Conservation (phyloP, 805 yeast species). For the Phaffomyces thermotolerans region DNA sequence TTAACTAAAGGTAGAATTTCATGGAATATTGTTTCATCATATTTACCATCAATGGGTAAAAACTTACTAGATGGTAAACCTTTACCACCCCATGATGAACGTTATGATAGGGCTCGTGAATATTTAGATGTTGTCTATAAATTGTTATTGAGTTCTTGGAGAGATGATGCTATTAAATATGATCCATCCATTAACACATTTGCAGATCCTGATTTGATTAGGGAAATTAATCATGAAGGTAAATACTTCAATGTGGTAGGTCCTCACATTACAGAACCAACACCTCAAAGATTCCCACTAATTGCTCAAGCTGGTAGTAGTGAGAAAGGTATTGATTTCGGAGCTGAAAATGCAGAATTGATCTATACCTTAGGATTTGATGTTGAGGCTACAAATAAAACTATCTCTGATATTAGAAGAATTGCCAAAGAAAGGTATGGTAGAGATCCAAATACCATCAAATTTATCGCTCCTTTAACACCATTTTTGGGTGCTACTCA, state of each 20-base stretch:
- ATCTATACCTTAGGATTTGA: conserved; percentile 30
- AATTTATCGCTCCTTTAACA: conserved; percentile 32
- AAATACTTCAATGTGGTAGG: conserved; percentile 33
- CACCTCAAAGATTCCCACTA: conserved; percentile 37
- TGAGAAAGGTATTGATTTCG: conserved; percentile 32
- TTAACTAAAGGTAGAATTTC: conserved; percentile 37
- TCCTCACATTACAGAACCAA: conserved; percentile 33
- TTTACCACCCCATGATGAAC: conserved; percentile 34
- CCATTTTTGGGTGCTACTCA: conserved; percentile 33
- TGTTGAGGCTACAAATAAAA: conserved; percentile 24
- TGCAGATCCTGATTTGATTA: conserved; percentile 29
- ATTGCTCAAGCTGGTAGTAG: conserved; percentile 38
- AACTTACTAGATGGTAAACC: conserved; percentile 30
- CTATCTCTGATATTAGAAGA: conserved; percentile 20
- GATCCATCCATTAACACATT: conserved; percentile 24
- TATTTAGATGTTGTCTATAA: conserved; percentile 33
- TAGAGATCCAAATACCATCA: conserved; percentile 32
- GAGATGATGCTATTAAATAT: conserved; percentile 29
- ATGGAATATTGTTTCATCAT: conserved; percentile 39
- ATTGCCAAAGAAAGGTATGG: conserved; percentile 28
- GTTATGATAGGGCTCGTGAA: conserved; percentile 35
- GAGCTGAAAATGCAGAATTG: conserved; percentile 36
- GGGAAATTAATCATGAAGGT: conserved; percentile 33
- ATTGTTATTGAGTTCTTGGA: conserved; percentile 34
- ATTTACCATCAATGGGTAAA: conserved; percentile 34